phyloP scores from a whole-genome alignment of 2,329 filamentous ascomycete species.

The Alternaria sp. region DNA sequence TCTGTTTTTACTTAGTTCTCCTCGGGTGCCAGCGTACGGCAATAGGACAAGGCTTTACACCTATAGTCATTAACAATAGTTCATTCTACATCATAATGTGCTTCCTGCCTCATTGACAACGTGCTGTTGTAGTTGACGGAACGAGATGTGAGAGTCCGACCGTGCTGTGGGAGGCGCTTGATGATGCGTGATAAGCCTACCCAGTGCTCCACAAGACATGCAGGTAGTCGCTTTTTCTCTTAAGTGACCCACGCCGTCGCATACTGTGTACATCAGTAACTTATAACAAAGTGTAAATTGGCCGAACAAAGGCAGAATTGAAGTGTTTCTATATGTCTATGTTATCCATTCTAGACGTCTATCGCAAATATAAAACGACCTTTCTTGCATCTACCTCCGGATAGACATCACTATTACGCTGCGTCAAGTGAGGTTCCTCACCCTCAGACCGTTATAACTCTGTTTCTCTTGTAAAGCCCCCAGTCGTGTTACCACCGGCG shows the following conservation, averaged over 20 bases:
- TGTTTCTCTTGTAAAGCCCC: not conserved
- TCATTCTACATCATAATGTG: not conserved
- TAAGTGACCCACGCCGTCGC: no score
- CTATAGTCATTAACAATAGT: not conserved
- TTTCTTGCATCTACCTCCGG: not conserved
- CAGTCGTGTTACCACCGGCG: slow-evolving; percentile 19
- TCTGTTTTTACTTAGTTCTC: not conserved
- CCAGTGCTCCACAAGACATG: not conserved
- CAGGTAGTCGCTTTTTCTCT: not conserved
- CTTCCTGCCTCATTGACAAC: no score
- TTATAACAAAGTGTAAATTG: not conserved
- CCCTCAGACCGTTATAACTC: not conserved
- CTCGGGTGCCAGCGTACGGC: not conserved
- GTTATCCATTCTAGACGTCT: not conserved
- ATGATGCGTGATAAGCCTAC: not conserved
- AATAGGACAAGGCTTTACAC: not conserved
- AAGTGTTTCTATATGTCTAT: not conserved
- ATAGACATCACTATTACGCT: not conserved
- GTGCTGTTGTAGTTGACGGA: not conserved
- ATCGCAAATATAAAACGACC: not conserved
- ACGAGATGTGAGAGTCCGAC: not conserved
- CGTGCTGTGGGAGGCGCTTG: not conserved
- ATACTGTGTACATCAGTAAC: not conserved
- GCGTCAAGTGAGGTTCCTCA: not conserved
- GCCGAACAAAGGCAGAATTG: not conserved